Conservation (phyloP, 2,329 filamentous ascomycete species). For the Alternaria longipes region DNA sequence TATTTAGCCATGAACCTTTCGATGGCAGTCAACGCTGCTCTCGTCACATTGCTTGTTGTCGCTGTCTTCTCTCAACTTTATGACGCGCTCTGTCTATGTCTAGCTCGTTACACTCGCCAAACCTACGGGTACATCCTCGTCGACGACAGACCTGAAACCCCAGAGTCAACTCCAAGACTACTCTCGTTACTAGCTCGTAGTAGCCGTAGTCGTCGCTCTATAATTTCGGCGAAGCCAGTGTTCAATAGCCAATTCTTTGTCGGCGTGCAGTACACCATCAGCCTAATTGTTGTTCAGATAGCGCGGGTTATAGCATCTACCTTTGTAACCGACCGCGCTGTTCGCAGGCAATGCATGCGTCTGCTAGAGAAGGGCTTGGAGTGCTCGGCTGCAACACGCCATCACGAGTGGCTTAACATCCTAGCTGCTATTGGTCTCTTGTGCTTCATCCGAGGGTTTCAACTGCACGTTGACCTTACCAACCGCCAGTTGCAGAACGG, state of each 20-base stretch:
- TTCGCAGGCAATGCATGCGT: not conserved
- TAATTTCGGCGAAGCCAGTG: not conserved
- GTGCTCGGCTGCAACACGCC: not conserved
- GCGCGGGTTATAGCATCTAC: not conserved
- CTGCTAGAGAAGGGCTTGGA: not conserved
- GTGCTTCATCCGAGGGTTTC: not conserved
- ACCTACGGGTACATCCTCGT: not conserved
- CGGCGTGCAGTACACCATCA: not conserved
- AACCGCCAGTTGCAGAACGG: not conserved
- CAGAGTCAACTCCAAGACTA: not conserved
- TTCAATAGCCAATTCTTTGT: constrained; percentile 1
- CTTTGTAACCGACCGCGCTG: not conserved
- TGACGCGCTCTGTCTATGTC: not conserved
- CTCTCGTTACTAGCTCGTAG: not conserved
- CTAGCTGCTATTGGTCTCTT: constrained; percentile 1
- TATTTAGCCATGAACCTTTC: constrained; percentile 1
- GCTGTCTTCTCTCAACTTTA: constrained; percentile 1
- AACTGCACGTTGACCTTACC: constrained; percentile 6
- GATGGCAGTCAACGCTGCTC: constrained; percentile 1
- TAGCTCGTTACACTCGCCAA: not conserved
- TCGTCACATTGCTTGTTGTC: constrained; percentile 8
- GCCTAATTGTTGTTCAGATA: not conserved
- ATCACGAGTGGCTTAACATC: not conserved
- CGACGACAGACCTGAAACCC: not conserved
- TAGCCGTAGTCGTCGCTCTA: not conserved